A percentile compares a stretch with the other conserved stretches of the same genome.
These are phyloP conservation scores for Lipomyces yamadae DNA, from an alignment of 805 yeast genomes.

Conservation along the genomic window DNA sequence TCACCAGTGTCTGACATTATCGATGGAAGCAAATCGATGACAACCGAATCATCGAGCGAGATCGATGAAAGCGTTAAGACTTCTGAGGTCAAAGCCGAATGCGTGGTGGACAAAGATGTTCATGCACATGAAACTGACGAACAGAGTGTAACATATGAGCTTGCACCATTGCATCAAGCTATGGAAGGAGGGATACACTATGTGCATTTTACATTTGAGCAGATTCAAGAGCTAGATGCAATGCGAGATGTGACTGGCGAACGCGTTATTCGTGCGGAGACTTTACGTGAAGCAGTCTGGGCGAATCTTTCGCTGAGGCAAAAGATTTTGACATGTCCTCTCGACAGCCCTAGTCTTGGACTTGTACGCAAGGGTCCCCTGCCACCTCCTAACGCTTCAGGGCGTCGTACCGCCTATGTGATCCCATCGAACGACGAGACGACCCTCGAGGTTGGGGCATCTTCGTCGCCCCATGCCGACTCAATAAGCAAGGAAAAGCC, in stretches of 20 bases:
- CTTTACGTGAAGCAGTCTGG: conserved; percentile 58
- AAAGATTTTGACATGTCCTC: conserved; percentile 45
- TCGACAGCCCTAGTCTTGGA: conserved; percentile 11
- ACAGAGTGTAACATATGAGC: conserved; percentile 9
- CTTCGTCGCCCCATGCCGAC: conserved; percentile 36
- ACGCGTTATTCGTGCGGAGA: conserved; percentile 49
- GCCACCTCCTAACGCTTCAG: conserved; percentile 6
- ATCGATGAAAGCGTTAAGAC: not conserved
- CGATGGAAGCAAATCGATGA: not conserved
- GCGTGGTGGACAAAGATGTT: conserved; percentile 1
- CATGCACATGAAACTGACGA: not conserved
- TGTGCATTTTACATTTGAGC: conserved; percentile 57
- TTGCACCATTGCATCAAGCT: conserved; percentile 43
- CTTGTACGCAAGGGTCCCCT: conserved; percentile 14
- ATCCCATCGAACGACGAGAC: conserved; percentile 54
- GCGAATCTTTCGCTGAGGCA: conserved; percentile 52
- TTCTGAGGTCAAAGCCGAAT: conserved; percentile 1
- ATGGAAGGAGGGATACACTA: conserved; percentile 53
- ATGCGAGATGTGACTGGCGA: conserved; percentile 48
- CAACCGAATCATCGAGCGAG: not conserved
- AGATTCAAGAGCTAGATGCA: conserved; percentile 53
- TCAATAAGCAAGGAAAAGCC: not conserved
- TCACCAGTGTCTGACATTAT: not conserved
- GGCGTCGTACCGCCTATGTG: conserved; percentile 16
- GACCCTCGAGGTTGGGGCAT: conserved; percentile 52